Percentiles rank a stretch among this genome's conserved stretches.
These are phyloP conservation scores for Claviceps cyperi DNA, from an alignment of 2,329 filamentous ascomycete species.

Conservation along the genomic window DNA sequence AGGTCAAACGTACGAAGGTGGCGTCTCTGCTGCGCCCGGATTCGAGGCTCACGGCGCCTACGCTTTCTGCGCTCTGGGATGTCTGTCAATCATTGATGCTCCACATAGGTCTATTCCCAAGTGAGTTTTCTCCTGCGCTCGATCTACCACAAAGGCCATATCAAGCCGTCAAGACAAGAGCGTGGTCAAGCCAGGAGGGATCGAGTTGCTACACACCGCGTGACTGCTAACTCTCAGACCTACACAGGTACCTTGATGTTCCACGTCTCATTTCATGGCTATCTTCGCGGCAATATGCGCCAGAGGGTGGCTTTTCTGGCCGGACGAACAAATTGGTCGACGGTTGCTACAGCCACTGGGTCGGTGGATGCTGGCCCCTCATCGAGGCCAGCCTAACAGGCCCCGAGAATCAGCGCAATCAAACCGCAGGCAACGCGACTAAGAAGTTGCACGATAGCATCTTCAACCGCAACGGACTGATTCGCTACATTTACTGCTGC, in stretches of 20 bases:
- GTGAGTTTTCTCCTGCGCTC: constrained; percentile 30
- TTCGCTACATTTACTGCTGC: constrained; percentile 79
- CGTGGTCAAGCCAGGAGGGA: not conserved
- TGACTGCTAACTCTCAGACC: constrained; percentile 19
- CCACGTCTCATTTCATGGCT: constrained; percentile 72
- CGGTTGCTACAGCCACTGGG: constrained; percentile 97
- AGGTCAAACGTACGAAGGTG: constrained; percentile 92
- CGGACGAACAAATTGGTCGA: constrained; percentile 97
- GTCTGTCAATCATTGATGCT: constrained; percentile 69
- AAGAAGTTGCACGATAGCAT: constrained; percentile 30
- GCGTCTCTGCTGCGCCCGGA: constrained; percentile 72
- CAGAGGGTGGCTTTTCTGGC: constrained; percentile 85
- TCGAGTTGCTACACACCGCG: not conserved
- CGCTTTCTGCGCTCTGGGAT: constrained; percentile 85
- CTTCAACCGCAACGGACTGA: constrained; percentile 73
- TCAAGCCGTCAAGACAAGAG: not conserved
- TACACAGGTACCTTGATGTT: constrained; percentile 56
- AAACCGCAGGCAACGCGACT: constrained; percentile 14
- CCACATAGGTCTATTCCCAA: constrained; percentile 60
- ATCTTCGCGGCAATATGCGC: constrained; percentile 73
- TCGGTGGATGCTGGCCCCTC: constrained; percentile 86
- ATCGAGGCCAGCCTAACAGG: constrained; percentile 64
- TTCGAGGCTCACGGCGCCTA: constrained; percentile 94
- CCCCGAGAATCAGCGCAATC: constrained; percentile 20
- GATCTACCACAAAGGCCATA: not conserved